Conservation (phyloP, 2,329 filamentous ascomycete genomes). For the Colletotrichum lentis region DNA sequence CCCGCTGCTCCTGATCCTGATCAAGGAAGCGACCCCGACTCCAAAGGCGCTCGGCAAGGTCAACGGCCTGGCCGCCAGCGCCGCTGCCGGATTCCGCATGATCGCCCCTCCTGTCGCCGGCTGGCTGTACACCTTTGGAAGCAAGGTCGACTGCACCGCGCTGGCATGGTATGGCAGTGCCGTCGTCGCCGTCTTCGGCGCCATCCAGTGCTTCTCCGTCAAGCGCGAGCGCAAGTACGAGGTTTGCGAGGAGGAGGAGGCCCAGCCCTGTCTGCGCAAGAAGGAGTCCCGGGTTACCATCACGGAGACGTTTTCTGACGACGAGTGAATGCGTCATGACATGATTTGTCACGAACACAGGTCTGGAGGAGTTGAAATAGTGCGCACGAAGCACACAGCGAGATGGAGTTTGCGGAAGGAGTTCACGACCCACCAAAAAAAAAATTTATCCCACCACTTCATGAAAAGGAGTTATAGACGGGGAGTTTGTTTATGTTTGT, state of each 20-base stretch:
- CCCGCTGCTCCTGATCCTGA: constrained; percentile 70
- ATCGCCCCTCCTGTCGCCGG: constrained; percentile 71
- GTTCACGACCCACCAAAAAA: constrained; percentile 21
- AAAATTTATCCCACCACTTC: too few species aligned
- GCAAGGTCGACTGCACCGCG: constrained; percentile 65
- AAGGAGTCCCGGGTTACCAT: constrained; percentile 30
- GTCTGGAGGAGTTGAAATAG: neutral
- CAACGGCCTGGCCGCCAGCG: constrained; percentile 72
- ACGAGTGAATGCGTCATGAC: constrained; percentile 28
- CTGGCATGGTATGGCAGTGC: constrained; percentile 71
- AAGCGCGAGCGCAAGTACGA: constrained; percentile 43
- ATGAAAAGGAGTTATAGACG: constrained; percentile 22
- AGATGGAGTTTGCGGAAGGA: constrained; percentile 18
- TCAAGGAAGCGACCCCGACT: constrained; percentile 71
- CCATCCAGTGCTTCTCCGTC: constrained; percentile 68
- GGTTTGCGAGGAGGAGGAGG: constrained; percentile 32
- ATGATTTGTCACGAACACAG: constrained; percentile 15
- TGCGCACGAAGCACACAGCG: neutral
- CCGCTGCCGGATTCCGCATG: constrained; percentile 72
- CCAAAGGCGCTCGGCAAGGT: constrained; percentile 67
- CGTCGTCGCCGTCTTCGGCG: constrained; percentile 63
- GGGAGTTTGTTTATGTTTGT: constrained; percentile 23
- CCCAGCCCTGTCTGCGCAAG: constrained; percentile 24
- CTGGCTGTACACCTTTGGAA: constrained; percentile 69
- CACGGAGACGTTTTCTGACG: constrained; percentile 34